Percentiles rank a stretch among this genome's conserved stretches.
Evolutionary conservation across 1,284 basidiomycete species (phyloP).

Genomic region (Takashimella tepidaria): DNA sequence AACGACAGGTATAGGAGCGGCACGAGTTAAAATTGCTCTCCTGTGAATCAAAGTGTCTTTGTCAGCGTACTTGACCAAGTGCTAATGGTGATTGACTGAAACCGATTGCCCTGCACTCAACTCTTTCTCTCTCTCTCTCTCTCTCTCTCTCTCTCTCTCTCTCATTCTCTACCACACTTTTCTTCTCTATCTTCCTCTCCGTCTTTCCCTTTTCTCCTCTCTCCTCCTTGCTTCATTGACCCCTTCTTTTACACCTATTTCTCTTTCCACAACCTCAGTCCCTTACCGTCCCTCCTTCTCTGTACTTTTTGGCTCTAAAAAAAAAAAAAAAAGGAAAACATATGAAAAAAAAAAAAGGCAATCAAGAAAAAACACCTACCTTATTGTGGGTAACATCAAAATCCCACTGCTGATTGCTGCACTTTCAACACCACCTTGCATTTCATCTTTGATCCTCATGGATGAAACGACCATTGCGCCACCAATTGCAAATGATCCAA

Average conservation of each 20-base stretch:
- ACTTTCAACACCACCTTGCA: conserved; percentile 30
- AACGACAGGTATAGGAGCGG: not conserved
- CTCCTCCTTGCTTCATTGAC: not conserved
- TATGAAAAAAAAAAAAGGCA: too few species aligned
- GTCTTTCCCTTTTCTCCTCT: not conserved
- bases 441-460: conserved; percentile 36
- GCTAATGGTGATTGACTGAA: not conserved
- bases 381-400: conserved; percentile 5
- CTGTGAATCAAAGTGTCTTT: not conserved
- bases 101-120: not conserved
- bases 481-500: conserved; percentile 28
- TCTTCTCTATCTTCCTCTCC: conserved; percentile 2
- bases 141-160: not conserved
- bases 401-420: conserved; percentile 22
- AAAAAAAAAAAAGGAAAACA: too few species aligned
- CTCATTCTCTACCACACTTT: not conserved
- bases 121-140: not conserved
- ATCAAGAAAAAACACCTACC: not conserved
- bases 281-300: too few species aligned
- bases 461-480: conserved; percentile 29
- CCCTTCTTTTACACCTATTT: not conserved
- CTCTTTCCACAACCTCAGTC: too few species aligned
- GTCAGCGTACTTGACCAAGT: not conserved
- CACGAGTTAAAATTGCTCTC: not conserved
- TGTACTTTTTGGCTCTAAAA: too few species aligned